Conservation (phyloP, 116 monocot genomes). For the Papilionanthe hybrid region DNA sequence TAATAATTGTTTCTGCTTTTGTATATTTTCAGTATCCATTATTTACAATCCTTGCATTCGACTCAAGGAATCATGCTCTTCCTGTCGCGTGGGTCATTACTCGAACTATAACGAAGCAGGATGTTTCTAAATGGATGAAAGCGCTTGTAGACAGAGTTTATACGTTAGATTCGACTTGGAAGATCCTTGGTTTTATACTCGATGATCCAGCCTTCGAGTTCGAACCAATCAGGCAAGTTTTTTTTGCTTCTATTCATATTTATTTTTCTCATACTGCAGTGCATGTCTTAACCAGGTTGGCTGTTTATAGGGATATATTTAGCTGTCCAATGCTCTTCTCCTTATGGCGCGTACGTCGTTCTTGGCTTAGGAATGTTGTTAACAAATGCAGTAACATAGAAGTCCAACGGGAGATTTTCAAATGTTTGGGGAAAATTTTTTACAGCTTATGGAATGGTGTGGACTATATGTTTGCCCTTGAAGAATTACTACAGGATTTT, state of each 20-base stretch:
- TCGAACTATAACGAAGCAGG: conserved; percentile 56
- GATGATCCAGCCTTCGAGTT: conserved; percentile 80
- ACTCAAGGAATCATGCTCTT: conserved; percentile 82
- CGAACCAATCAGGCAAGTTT: conserved; percentile 69
- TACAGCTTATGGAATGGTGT: conserved; percentile 51
- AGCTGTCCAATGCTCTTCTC: conserved; percentile 74
- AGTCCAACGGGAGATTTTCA: conserved; percentile 76
- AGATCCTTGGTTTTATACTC: conserved; percentile 62
- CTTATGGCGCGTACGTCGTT: conserved; percentile 76
- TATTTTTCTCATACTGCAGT: not conserved
- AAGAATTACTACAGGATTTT: conserved; percentile 73
- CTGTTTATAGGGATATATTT: conserved; percentile 62
- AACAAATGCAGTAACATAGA: conserved; percentile 63
- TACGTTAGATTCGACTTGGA: conserved; percentile 60
- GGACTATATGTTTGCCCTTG: conserved; percentile 33
- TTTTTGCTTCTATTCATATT: not conserved
- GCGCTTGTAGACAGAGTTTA: conserved; percentile 66
- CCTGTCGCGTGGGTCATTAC: conserved; percentile 97
- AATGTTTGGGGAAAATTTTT: conserved; percentile 61
- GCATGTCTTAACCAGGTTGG: not conserved
- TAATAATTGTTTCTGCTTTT: not conserved
- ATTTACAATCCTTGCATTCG: conserved; percentile 82
- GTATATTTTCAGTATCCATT: conserved; percentile 77
- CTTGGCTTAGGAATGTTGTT: conserved; percentile 78
- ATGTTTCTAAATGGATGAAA: conserved; percentile 88